Evolutionary conservation across 2,329 filamentous ascomycete genomes (phyloP), one percentile per base, ranked within the genome.

Genomic region (Fusarium sp.): DNA sequence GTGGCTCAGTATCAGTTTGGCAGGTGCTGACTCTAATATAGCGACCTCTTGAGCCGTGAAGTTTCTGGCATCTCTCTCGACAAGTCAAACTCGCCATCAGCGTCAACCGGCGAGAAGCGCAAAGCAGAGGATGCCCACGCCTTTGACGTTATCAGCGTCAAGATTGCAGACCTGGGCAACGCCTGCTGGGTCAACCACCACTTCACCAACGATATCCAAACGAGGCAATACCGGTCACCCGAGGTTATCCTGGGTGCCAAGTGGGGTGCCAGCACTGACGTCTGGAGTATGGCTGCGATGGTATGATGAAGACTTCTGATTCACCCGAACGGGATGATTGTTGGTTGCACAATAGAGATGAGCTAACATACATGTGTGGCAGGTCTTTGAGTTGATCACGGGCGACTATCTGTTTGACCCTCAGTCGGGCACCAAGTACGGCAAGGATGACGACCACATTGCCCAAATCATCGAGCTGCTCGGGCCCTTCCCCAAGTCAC

Each of bases 211-310:
- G 97, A 99, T 82, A 99, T 99, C 79, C 97, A 99, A 83, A 99
- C 97, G 10, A 90, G 97, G 79, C 97, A 99, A 84, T 99, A 99
- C 84, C 90, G 97, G 66, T 98, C 97, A 2, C 97, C 97, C 2
- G 97, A 99, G 84, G 97, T 99, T 66, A 98, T 99, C 70, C 87
- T 99, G 22, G 97, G 97, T 42, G 91, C 95, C 4, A 98, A 98
- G 86, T 99, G 97, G 97, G 97, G 97, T 76, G 97, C 97, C n/a
- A 98, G 96, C 81, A 98, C 97, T 2, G 97, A 99, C 84, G 94
- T 98, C 9, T 99, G 97, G 97, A 98, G 96, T 85, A 99, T 99
- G 97, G 95, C 97, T 68, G 94, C 94, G 77, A 99, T 99, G 97
- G 97, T 98, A 88, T 79, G 91, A 50, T 25, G 11, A 60, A 13